A percentile compares a stretch with the other conserved stretches of the same genome.
Conservation (phyloP, 768 basidiomycete genomes). For the Xerocomellus amylosporus region DNA sequence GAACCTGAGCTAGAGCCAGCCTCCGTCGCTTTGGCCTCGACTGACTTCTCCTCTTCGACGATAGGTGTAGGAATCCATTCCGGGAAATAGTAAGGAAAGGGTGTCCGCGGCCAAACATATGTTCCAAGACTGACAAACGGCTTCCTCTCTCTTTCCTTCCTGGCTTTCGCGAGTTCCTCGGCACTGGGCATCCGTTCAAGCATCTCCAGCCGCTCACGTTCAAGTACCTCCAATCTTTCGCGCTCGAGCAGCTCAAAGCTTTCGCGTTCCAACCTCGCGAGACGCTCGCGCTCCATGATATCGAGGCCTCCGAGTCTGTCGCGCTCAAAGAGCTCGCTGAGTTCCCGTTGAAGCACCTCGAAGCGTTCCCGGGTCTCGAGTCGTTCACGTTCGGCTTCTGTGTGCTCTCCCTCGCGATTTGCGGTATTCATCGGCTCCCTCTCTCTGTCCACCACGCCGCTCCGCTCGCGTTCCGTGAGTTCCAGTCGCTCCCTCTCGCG, state of each 20-base stretch:
- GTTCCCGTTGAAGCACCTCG: slow-evolving; percentile 35
- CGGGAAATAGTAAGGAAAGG: slow-evolving; percentile 36
- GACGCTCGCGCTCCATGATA: slow-evolving; percentile 28
- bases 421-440: slow-evolving; percentile 14
- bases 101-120: slow-evolving; percentile 31
- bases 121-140: slow-evolving; percentile 29
- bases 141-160: slow-evolving; percentile 29
- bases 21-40: slow-evolving; percentile 17
- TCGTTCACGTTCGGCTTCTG: slow-evolving; percentile 28
- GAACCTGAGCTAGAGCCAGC: slow-evolving; percentile 30
- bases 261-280: slow-evolving; percentile 30
- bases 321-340: slow-evolving; percentile 29
- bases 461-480: slow-evolving; percentile 22
- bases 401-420: slow-evolving; percentile 21
- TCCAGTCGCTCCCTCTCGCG: slow-evolving; percentile 31
- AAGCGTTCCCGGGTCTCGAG: slow-evolving; percentile 24
- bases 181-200: slow-evolving; percentile 33
- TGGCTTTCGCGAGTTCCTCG: slow-evolving; percentile 32
- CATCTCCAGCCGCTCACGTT: slow-evolving; percentile 32
- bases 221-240: slow-evolving; percentile 29
- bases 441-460: slow-evolving; percentile 13
- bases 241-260: slow-evolving; percentile 28
- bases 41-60: slow-evolving; percentile 24
- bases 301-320: slow-evolving; percentile 31
- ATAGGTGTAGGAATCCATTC: slow-evolving; percentile 31